These are phyloP conservation scores for Vitellaria paradoxa DNA, from an alignment of 179 eudicot genomes.

Conservation along the genomic window DNA sequence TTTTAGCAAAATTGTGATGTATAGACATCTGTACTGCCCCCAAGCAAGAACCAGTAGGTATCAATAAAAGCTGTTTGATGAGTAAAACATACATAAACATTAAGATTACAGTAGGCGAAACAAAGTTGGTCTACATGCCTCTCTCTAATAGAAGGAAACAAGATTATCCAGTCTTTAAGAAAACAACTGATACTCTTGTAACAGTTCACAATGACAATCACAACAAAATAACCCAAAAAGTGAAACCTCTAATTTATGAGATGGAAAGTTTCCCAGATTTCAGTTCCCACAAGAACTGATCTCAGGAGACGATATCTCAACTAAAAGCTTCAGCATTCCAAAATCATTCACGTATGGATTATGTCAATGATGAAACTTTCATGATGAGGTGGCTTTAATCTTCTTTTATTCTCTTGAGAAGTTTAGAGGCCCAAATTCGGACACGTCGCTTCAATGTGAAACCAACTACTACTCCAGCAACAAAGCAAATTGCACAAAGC, in stretches of 20 bases:
- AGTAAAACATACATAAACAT: not conserved
- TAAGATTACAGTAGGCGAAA: not conserved
- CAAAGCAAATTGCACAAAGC: constrained; percentile 44
- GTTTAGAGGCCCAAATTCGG: constrained; percentile 44
- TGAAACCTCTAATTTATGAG: not conserved
- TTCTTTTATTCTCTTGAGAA: constrained; percentile 39
- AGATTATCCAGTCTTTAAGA: not conserved
- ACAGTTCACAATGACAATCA: not conserved
- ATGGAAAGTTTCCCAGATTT: not conserved
- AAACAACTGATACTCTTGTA: not conserved
- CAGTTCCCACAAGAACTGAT: not conserved
- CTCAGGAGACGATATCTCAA: not conserved
- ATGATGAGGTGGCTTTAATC: constrained; percentile 21
- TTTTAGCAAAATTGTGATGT: not conserved
- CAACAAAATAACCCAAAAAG: not conserved
- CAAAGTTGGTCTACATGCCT: not conserved
- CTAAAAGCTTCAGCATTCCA: not conserved
- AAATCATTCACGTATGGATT: not conserved
- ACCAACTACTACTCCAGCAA: constrained; percentile 51
- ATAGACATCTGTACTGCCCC: not conserved
- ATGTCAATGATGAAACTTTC: not conserved
- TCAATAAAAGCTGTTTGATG: not conserved
- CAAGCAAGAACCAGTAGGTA: not conserved
- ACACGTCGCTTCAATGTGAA: constrained; percentile 51
- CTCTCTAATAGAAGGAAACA: not conserved